Conservation (phyloP, 257 asterid species). For the Cynanchum wilfordii region DNA sequence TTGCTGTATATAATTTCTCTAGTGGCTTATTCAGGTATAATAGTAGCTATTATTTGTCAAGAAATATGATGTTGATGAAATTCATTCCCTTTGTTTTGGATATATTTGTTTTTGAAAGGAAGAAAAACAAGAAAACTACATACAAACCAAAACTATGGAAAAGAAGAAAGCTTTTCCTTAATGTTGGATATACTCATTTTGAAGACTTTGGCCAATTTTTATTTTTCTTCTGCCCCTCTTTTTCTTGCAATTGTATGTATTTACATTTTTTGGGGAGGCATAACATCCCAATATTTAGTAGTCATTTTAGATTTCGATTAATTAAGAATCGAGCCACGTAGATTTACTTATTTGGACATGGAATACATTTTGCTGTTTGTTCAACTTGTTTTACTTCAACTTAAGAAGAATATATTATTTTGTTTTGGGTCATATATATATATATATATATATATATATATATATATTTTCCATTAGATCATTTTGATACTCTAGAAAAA, state of each 20-base stretch:
- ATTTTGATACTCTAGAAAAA: no score
- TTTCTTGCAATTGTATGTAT: not conserved
- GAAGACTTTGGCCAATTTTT: not conserved
- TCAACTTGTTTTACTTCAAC: no score
- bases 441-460: no score
- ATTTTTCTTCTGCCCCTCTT: not conserved
- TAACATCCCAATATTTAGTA: no score
- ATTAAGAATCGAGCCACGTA: no score
- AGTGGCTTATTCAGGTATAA: slow-evolving; percentile 1
- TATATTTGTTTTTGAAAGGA: not conserved
- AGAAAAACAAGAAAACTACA: not conserved
- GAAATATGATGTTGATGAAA: not conserved
- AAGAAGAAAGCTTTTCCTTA: not conserved
- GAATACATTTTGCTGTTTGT: no score
- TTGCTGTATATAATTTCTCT: slow-evolving; percentile 21
- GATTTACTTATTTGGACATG: no score
- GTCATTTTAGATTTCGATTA: no score
- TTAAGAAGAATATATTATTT: no score
- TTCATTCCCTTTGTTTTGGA: not conserved
- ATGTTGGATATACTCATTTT: not conserved
- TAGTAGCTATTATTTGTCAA: not conserved
- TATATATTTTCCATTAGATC: no score
- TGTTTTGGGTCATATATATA: no score
- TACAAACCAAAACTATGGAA: not conserved
- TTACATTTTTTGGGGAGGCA: no score